Conservation (phyloP, 1,284 basidiomycete genomes). For the Schizophyllum amplum region DNA sequence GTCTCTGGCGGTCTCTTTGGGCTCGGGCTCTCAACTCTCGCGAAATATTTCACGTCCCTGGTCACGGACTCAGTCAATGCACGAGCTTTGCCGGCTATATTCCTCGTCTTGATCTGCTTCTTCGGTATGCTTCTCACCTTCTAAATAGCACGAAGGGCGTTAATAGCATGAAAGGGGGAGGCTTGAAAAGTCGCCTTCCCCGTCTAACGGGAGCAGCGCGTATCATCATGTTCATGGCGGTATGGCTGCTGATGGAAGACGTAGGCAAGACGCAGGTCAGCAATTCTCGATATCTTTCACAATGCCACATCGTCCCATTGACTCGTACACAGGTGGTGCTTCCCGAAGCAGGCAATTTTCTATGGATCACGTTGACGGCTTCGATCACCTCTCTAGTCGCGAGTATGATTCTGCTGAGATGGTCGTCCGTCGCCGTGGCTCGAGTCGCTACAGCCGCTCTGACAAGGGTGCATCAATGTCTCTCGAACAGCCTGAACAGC, state of each 20-base stretch:
- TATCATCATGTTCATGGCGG: conserved; percentile 38
- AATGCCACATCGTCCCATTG: neutral
- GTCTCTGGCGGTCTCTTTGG: conserved; percentile 34
- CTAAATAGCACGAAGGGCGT: neutral
- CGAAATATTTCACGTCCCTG: conserved; percentile 28
- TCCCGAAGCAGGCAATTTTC: conserved; percentile 24
- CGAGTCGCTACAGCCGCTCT: conserved; percentile 30
- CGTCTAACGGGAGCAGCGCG: conserved; percentile 36
- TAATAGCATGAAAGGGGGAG: conserved; percentile 26
- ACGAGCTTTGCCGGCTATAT: conserved; percentile 30
- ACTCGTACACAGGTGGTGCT: conserved; percentile 21
- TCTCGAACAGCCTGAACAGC: conserved; percentile 25
- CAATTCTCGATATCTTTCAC: conserved; percentile 4
- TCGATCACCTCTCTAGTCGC: conserved; percentile 31
- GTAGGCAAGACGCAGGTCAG: conserved; percentile 25
- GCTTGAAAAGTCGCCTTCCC: conserved; percentile 37
- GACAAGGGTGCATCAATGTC: conserved; percentile 25
- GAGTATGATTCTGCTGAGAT: conserved; percentile 31
- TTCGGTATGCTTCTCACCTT: conserved; percentile 22
- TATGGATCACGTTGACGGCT: conserved; percentile 35
- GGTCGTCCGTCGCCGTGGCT: conserved; percentile 38
- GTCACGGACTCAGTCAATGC: conserved; percentile 21
- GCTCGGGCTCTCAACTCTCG: conserved; percentile 35
- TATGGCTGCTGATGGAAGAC: conserved; percentile 37
- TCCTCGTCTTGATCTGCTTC: conserved; percentile 33